These are phyloP conservation scores for Thalassiosira oceanica DNA, from an alignment of 352 stramenopile species.

Conservation along the genomic window DNA sequence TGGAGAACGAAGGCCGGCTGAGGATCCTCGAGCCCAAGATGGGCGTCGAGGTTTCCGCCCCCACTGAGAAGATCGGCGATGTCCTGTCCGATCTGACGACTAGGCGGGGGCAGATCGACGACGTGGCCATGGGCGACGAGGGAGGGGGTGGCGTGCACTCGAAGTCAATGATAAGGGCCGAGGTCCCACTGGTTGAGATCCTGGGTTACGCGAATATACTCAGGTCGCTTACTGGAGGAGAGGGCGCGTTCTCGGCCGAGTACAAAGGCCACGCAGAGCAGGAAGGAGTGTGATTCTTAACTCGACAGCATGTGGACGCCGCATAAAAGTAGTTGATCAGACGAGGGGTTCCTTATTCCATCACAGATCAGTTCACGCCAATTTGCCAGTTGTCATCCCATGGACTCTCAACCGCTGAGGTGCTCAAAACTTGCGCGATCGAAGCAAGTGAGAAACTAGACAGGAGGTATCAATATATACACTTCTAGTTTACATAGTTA, in stretches of 20 bases:
- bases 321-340: too few relatives aligned
- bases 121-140: slow-evolving; percentile 61
- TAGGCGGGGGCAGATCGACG: slow-evolving; percentile 64
- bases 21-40: slow-evolving; percentile 81
- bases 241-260: slow-evolving; percentile 75
- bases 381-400: too few relatives aligned
- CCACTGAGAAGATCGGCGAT: slow-evolving; percentile 79
- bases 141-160: slow-evolving; percentile 23
- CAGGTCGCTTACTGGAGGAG: slow-evolving; percentile 73
- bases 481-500: too few relatives aligned
- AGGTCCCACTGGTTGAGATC: slow-evolving; percentile 80
- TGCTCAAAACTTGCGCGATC: too few relatives aligned
- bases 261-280: slow-evolving; percentile 68
- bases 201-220: slow-evolving; percentile 79
- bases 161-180: slow-evolving; percentile 71
- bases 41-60: slow-evolving; percentile 81
- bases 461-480: too few relatives aligned
- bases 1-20: slow-evolving; percentile 21
- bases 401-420: too few relatives aligned
- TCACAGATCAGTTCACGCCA: too few relatives aligned
- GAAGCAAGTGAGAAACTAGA: too few relatives aligned
- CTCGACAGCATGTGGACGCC: too few relatives aligned
- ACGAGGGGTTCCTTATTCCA: too few relatives aligned
- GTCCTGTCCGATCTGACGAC: slow-evolving; percentile 78
- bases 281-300: slow-evolving; percentile 15